These are phyloP conservation scores for Litchi chinensis DNA, from an alignment of 345 rosid genomes.

Conservation along the genomic window DNA sequence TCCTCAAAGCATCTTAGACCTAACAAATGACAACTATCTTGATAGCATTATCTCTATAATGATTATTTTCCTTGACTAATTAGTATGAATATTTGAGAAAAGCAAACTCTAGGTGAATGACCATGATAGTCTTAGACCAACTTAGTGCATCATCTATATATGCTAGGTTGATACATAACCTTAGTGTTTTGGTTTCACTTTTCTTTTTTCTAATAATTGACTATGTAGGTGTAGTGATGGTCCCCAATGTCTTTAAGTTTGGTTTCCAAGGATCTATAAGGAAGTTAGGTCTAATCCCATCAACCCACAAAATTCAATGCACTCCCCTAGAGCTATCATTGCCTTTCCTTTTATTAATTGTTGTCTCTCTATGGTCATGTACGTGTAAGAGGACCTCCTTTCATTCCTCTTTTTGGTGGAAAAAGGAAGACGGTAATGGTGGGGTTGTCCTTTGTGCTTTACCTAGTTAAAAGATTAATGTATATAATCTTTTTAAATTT, in stretches of 20 bases:
- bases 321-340: constrained; percentile 1
- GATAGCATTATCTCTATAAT: constrained; percentile 8
- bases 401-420: neutral
- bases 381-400: neutral
- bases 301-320: constrained; percentile 19
- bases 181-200: constrained; percentile 6
- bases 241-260: neutral
- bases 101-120: constrained; percentile 5
- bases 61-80: constrained; percentile 6
- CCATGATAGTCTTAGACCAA: neutral
- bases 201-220: constrained; percentile 2
- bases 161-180: neutral
- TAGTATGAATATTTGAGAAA: neutral
- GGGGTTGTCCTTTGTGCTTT: constrained; percentile 24
- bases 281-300: constrained; percentile 16
- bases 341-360: neutral
- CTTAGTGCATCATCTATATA: neutral
- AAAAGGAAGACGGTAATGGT: constrained; percentile 16
- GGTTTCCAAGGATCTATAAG: constrained; percentile 1
- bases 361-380: constrained; percentile 10
- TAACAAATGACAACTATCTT: neutral
- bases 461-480: neutral
- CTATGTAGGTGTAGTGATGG: constrained; percentile 19
- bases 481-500: neutral
- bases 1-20: constrained; percentile 6